A percentile compares a stretch with the other conserved stretches of the same genome.
Evolutionary conservation across 331 rosid species (phyloP).

Genomic region (Malus hybrid): DNA sequence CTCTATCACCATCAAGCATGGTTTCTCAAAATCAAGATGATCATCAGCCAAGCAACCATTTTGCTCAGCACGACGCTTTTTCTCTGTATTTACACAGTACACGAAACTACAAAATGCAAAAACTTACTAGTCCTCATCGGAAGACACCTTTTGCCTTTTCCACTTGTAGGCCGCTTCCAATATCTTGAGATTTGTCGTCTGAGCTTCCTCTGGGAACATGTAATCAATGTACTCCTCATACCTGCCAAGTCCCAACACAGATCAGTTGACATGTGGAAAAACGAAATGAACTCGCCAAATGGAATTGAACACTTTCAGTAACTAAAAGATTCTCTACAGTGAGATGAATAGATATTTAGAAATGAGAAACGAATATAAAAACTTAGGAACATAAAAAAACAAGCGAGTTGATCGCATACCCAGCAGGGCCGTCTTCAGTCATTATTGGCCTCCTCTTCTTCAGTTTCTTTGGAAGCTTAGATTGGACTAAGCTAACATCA

Average conservation of each 20-base stretch:
- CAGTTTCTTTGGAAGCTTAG: constrained; percentile 82
- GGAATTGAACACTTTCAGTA: background rate
- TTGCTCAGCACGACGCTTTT: background rate
- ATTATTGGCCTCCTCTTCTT: constrained; percentile 64
- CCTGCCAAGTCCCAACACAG: constrained; percentile 49
- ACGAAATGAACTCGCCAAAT: background rate
- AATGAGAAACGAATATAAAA: background rate
- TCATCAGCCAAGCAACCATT: background rate
- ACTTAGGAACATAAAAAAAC: background rate
- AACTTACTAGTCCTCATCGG: constrained; percentile 24
- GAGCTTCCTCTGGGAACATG: constrained; percentile 77
- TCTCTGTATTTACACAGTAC: constrained; percentile 11
- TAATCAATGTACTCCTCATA: constrained; percentile 76
- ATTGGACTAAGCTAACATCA: constrained; percentile 60
- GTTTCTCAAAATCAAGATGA: background rate
- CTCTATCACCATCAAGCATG: background rate
- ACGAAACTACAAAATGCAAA: background rate
- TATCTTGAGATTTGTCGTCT: constrained; percentile 77
- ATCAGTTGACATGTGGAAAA: constrained; percentile 15
- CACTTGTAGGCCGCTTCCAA: constrained; percentile 92
- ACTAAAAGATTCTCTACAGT: background rate
- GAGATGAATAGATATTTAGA: no score
- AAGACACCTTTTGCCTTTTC: constrained; percentile 70
- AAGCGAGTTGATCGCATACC: constrained; percentile 33
- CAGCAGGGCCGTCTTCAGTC: constrained; percentile 67